Evolutionary conservation across 2,329 filamentous ascomycete genomes (phyloP), one percentile per base, ranked within the genome.

Genomic region (Ophiognomonia clavigignenti-juglandacearum): DNA sequence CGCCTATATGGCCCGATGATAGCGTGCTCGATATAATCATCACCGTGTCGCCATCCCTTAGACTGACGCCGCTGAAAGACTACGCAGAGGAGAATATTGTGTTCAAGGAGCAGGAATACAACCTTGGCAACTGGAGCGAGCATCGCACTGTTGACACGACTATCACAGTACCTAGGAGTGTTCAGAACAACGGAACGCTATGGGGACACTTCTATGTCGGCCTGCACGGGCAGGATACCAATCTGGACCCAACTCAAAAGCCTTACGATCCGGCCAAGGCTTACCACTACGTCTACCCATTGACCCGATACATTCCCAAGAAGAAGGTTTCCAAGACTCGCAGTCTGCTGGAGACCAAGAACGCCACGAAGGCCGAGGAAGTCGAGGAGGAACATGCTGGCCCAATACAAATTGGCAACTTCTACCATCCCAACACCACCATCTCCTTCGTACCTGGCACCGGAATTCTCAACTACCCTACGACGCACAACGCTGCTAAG

Each of bases 351-450:
- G 78, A 79, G 18, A 74, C 73, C 48, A 66, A 65, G 38, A 65
- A 64, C 9, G 56, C 60, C 20, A 62, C 62, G 5, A 66, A 69
- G 13, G 72, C 75, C 6, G 72, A 80, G 59, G 70, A 75, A n/a
- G 73, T 73, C n/a, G 66, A 66, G 23, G 70, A 71, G 16, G 71
- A 75, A 55, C 68, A 69, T 47, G 68, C 75, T 5, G 83, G 83
- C 1, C 83, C 88, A n/a, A 72, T 84, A 44, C 80, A 95, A 53
- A 43, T 52, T 8, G 82, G 79, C 38, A 95, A 84, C 45, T 95
- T 91, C 71, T 98, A 96, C 64, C 93, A 98, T 67, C 87, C 93
- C 6, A 98, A 98, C 67, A 85, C 95, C 57, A 95, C 87, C 42
- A 73, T 98, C 52, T 88, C 90, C 6, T 82, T 97, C 58, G 80